phyloP scores from a whole-genome alignment of 1,284 basidiomycete species.

The Fomitiporia mediterranea region DNA sequence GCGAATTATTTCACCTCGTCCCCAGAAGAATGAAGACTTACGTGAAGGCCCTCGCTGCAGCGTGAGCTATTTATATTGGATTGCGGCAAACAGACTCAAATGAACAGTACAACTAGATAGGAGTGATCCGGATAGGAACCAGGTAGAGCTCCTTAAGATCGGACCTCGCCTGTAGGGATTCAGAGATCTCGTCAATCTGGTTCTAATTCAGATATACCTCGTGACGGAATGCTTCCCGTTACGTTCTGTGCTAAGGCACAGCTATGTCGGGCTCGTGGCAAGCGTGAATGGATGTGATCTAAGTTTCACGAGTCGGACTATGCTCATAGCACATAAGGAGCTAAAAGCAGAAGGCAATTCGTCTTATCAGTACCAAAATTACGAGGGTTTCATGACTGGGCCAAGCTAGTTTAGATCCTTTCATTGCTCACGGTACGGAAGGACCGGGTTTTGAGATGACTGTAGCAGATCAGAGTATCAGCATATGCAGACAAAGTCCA shows the following conservation, averaged over 20 bases:
- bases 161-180: background rate
- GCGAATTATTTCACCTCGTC: background rate
- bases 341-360: background rate
- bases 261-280: background rate
- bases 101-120: background rate
- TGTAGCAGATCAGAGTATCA: too few species aligned
- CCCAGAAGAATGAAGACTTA: background rate
- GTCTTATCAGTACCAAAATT: background rate
- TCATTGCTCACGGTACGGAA: background rate
- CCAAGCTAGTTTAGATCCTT: background rate
- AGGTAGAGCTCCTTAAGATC: background rate
- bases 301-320: background rate
- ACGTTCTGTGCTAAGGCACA: background rate
- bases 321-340: conserved; percentile 1
- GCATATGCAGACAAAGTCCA: background rate
- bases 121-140: background rate
- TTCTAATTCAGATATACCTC: background rate
- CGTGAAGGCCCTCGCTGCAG: background rate
- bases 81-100: background rate
- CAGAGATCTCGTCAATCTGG: conserved; percentile 1
- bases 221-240: background rate
- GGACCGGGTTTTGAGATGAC: background rate
- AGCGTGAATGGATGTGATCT: background rate
- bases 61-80: background rate
- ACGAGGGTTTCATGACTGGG: background rate